Percentiles rank a stretch among this genome's conserved stretches.
Conservation (phyloP, 106 monocot genomes). For the Xerophyta viscosa region DNA sequence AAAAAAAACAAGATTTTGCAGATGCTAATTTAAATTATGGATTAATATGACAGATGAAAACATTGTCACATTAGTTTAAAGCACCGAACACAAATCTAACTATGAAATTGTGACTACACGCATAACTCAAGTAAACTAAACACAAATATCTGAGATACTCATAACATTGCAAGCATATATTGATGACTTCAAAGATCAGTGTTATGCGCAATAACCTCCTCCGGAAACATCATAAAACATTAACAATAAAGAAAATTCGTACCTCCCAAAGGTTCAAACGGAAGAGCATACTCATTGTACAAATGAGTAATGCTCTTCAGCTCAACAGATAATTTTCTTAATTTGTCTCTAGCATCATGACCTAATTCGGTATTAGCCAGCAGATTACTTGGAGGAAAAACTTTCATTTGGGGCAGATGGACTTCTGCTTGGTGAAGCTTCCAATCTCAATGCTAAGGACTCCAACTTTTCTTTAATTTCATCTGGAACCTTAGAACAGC, state of each 20-base stretch:
- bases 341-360: slow-evolving; percentile 57
- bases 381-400: slow-evolving; percentile 21
- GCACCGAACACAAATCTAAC: too few relatives aligned
- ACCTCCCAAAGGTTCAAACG: slow-evolving; percentile 98
- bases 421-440: slow-evolving; percentile 17
- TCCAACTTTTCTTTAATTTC: slow-evolving; percentile 80
- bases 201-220: too few relatives aligned
- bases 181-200: too few relatives aligned
- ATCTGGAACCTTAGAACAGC: slow-evolving; percentile 85
- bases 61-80: too few relatives aligned
- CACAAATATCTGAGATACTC: too few relatives aligned
- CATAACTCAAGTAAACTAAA: too few relatives aligned
- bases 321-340: slow-evolving; percentile 64
- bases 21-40: too few relatives aligned
- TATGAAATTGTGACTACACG: too few relatives aligned
- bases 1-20: too few relatives aligned
- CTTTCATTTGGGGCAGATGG: slow-evolving; percentile 24
- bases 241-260: slow-evolving; percentile 1
- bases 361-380: slow-evolving; percentile 42
- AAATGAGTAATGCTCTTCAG: slow-evolving; percentile 92
- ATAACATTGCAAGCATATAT: too few relatives aligned
- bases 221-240: too few relatives aligned
- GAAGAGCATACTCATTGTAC: slow-evolving; percentile 97
- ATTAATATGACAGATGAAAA: too few relatives aligned
- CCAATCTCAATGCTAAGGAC: slow-evolving; percentile 37